phyloP scores from a whole-genome alignment of 768 basidiomycete genomes.

The Boletus subparvulus region DNA sequence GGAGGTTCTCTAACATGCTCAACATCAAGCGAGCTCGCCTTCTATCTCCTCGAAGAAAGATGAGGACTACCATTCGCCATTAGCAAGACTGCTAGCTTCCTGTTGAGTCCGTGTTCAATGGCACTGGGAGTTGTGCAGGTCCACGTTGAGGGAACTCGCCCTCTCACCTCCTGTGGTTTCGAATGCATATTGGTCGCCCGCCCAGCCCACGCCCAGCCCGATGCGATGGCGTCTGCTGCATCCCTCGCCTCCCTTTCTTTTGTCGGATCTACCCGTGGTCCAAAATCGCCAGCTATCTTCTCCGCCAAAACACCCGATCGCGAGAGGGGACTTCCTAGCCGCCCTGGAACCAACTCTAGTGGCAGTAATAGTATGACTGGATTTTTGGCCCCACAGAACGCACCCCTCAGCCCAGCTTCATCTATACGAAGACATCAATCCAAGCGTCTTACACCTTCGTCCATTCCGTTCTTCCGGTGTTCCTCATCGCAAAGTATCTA shows the following conservation, averaged over 20 bases:
- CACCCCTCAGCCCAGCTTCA: conserved; percentile 48
- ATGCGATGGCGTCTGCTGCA: conserved; percentile 73
- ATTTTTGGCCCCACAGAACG: conserved; percentile 52
- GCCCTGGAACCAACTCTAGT: conserved; percentile 76
- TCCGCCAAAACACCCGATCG: conserved; percentile 66
- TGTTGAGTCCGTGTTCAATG: conserved; percentile 65
- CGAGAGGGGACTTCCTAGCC: conserved; percentile 48
- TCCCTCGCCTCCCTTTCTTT: conserved; percentile 77
- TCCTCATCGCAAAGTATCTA: conserved; percentile 82
- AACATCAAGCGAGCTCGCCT: conserved; percentile 71
- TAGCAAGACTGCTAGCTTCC: conserved; percentile 52
- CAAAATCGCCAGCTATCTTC: conserved; percentile 42
- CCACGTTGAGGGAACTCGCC: conserved; percentile 64
- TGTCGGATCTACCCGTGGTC: conserved; percentile 58
- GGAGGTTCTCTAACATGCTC: conserved; percentile 86
- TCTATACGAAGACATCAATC: conserved; percentile 63
- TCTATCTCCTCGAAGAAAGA: conserved; percentile 55
- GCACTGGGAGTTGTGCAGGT: conserved; percentile 51
- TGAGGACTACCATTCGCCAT: conserved; percentile 34
- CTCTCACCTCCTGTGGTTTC: conserved; percentile 42
- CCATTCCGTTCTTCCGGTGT: conserved; percentile 91
- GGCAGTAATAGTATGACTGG: conserved; percentile 65
- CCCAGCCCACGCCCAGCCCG: conserved; percentile 46
- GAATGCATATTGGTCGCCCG: conserved; percentile 61
- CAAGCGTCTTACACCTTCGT: conserved; percentile 86